A percentile compares a stretch with the other conserved stretches of the same genome.
Evolutionary conservation across 1,139 yeast species (phyloP).

Genomic region (Hanseniaspora gamundiae): DNA sequence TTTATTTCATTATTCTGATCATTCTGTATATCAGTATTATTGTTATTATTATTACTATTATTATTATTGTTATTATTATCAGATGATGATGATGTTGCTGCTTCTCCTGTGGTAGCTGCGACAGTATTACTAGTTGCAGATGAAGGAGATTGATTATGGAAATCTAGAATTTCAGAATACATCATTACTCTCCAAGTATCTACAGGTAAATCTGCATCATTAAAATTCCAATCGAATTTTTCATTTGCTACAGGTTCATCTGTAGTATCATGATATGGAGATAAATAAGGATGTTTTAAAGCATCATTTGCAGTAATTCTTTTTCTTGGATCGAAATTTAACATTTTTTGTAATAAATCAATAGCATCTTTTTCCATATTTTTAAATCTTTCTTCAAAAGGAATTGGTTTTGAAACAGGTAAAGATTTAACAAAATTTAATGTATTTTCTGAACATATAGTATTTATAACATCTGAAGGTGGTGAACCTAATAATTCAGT

Average conservation of each 20-base stretch:
- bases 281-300: conserved; percentile 79
- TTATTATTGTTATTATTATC: too few species aligned
- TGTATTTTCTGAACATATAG: conserved; percentile 93
- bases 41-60: too few species aligned
- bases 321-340: conserved; percentile 70
- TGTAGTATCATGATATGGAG: conserved; percentile 96
- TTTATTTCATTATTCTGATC: too few species aligned
- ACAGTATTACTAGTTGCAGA: too few species aligned
- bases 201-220: conserved; percentile 94
- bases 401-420: conserved; percentile 87
- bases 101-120: too few species aligned
- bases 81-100: too few species aligned
- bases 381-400: conserved; percentile 70
- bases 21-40: too few species aligned
- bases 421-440: conserved; percentile 84
- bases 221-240: conserved; percentile 95
- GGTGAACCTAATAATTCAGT: conserved; percentile 95
- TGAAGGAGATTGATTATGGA: conserved; percentile 46
- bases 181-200: conserved; percentile 99
- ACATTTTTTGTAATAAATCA: conserved; percentile 78
- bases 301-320: conserved; percentile 91
- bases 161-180: conserved; percentile 93
- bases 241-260: conserved; percentile 94
- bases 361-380: conserved; percentile 89
- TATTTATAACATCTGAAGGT: conserved; percentile 89